These are phyloP conservation scores for Termitomyces sp. DNA, from an alignment of 1,284 basidiomycete genomes.

Conservation along the genomic window DNA sequence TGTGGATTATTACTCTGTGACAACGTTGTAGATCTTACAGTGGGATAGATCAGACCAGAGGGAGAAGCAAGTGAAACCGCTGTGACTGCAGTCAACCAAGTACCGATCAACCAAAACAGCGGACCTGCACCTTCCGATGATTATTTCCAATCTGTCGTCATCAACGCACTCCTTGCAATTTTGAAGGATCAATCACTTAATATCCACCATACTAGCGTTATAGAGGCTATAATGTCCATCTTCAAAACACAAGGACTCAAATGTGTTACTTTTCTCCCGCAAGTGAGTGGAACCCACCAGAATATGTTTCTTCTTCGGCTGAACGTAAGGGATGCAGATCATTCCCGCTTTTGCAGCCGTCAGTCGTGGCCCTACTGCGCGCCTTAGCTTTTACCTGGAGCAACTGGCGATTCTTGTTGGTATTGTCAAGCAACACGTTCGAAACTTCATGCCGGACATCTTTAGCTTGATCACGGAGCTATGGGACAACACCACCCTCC, in stretches of 20 bases:
- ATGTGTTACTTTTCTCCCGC: conserved; percentile 93
- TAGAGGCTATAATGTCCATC: conserved; percentile 99
- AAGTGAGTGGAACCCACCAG: conserved; percentile 45
- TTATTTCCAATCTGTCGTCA: conserved; percentile 96
- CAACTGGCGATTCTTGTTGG: conserved; percentile 94
- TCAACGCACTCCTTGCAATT: conserved; percentile 85
- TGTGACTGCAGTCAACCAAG: conserved; percentile 56
- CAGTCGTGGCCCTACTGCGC: conserved; percentile 77
- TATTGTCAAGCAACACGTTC: conserved; percentile 97
- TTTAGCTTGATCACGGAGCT: conserved; percentile 83
- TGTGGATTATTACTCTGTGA: conserved; percentile 23
- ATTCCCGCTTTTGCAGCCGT: conserved; percentile 94
- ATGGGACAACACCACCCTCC: conserved; percentile 85
- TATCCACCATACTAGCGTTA: conserved; percentile 87
- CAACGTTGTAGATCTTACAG: conserved; percentile 6
- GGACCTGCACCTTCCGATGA: conserved; percentile 73
- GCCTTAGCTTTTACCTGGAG: conserved; percentile 90
- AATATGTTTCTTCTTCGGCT: background rate
- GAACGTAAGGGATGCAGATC: conserved; percentile 52
- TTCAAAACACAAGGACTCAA: conserved; percentile 98
- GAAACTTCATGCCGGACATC: conserved; percentile 84
- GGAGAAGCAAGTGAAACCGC: conserved; percentile 77
- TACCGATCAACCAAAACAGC: conserved; percentile 41
- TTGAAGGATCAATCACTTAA: conserved; percentile 86
- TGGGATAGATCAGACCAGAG: conserved; percentile 58